These are phyloP conservation scores for Peronospora belbahrii DNA, from an alignment of 352 stramenopile species.

Conservation along the genomic window DNA sequence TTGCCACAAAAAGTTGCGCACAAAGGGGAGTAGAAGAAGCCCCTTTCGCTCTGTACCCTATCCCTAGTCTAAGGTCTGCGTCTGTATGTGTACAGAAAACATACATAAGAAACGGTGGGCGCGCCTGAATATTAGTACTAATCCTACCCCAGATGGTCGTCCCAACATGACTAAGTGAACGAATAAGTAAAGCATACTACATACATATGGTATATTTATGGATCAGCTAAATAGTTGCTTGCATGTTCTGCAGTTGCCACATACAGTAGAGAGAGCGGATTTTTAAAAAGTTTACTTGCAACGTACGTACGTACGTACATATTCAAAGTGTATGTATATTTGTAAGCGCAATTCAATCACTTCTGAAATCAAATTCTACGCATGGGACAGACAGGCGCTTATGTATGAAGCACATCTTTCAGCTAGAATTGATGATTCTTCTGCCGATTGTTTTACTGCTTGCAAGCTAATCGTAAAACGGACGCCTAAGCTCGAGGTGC, in stretches of 20 bases:
- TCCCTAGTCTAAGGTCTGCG: constrained; percentile 15
- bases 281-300: constrained; percentile 1
- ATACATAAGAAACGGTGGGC: constrained; percentile 5
- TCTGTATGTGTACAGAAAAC: constrained; percentile 16
- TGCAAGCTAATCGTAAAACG: constrained; percentile 20
- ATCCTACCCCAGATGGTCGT: constrained; percentile 4
- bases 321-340: constrained; percentile 23
- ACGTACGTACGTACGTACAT: constrained; percentile 17
- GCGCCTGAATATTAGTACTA: constrained; percentile 3
- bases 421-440: constrained; percentile 3
- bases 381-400: constrained; percentile 1
- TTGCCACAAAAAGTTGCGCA: constrained; percentile 6
- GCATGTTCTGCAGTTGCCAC: not conserved
- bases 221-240: too few species aligned
- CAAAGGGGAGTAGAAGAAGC: constrained; percentile 2
- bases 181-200: too few species aligned
- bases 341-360: constrained; percentile 15
- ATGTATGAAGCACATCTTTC: constrained; percentile 13
- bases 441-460: constrained; percentile 4
- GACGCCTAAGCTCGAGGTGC: constrained; percentile 9
- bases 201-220: too few species aligned
- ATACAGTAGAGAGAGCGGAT: constrained; percentile 13
- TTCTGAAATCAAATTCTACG: constrained; percentile 10
- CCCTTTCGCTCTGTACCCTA: constrained; percentile 14
- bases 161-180: not conserved